Percentiles rank a stretch among this genome's conserved stretches.
Conservation (phyloP, 2,329 filamentous ascomycete genomes). For the Penicillium sp. region DNA sequence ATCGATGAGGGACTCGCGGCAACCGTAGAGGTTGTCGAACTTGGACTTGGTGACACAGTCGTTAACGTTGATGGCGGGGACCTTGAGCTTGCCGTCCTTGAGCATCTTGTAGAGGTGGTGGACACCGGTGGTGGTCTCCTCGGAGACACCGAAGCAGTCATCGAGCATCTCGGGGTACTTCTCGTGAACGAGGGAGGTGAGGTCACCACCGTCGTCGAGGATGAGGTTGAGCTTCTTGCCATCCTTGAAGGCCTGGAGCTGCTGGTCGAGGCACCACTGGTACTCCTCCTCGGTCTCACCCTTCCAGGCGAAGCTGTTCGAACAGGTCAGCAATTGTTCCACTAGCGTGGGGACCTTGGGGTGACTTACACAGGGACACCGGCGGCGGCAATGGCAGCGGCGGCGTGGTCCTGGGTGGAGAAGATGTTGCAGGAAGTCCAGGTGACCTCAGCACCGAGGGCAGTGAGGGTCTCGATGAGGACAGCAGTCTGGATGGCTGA, state of each 20-base stretch:
- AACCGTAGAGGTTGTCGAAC: slow-evolving; percentile 99
- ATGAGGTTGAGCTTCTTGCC: slow-evolving; percentile 97
- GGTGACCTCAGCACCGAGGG: slow-evolving; percentile 96
- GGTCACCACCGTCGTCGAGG: slow-evolving; percentile 96
- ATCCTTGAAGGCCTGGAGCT: slow-evolving; percentile 95
- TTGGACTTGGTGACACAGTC: slow-evolving; percentile 99
- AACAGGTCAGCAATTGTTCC: slow-evolving; percentile 3
- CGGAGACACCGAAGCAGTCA: slow-evolving; percentile 96
- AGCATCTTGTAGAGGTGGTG: slow-evolving; percentile 99
- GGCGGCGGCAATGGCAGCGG: slow-evolving; percentile 90
- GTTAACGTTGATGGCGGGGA: slow-evolving; percentile 98
- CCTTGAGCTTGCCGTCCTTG: slow-evolving; percentile 84
- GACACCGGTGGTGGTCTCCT: slow-evolving; percentile 99
- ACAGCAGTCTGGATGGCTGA: slow-evolving; percentile 95
- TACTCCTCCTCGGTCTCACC: slow-evolving; percentile 99
- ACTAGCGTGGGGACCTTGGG: slow-evolving; percentile 26
- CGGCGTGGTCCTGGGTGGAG: slow-evolving; percentile 98
- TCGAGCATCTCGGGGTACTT: slow-evolving; percentile 99
- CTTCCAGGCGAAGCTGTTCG: slow-evolving; percentile 67
- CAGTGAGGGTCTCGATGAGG: slow-evolving; percentile 94
- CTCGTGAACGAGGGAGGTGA: slow-evolving; percentile 92
- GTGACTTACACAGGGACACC: slow-evolving; percentile 76
- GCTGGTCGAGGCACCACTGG: slow-evolving; percentile 99
- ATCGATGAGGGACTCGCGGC: slow-evolving; percentile 97
- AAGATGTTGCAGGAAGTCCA: slow-evolving; percentile 99